Base-by-base conservation (phyloP, 2,329 filamentous ascomycete species). In the Penicillium glabrum region DNA sequence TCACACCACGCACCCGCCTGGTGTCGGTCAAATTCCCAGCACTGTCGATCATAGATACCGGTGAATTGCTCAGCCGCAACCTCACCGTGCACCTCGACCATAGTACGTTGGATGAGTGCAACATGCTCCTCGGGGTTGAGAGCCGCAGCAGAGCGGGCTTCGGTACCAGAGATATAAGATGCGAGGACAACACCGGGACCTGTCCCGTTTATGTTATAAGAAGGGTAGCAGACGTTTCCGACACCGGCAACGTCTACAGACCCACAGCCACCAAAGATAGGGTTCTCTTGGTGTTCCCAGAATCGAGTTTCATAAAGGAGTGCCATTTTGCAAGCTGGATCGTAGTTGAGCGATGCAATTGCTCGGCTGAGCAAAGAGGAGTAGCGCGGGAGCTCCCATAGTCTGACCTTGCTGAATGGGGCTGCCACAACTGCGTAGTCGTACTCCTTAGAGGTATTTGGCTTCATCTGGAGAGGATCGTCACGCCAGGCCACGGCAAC, bases 381-480 rank as follows among this genome's bases (percentile, higher is more conserved):
- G 64, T 82, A 83, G 5, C 69, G 68, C 0, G 85, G 84, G 0
- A 89, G 75, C 5, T 82, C 75, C 85, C 86, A 88, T 24, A 83
- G 79, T 33, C 86, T 79, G 41, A 89, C 83, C 51, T 85, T 82
- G 46, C 83, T 82, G 71, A 90, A 89, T 0, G 87, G 87, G 0
- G 82, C 81, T 0, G 86, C 79, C 7, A 90, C 79, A n/a, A 90
- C 76, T 27, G 85, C 82, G 68, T 89, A 89, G 72, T 90, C 87
- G 65, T 84, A 88, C 2, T 80, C 78, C 26, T 80, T 76, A 45
- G 75, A 80, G 49, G 29, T 41, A 35, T 83, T 65, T 0, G 79
- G 72, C 0, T 67, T 61, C 61, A 75, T 71, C 14, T 73, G 69
- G 16, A 82, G 72, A 60, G 56, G 64, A 24, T 70, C 63, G 0